Base-by-base conservation (phyloP, 164 flowering plant species). In the Chimonanthus salicifolius region DNA sequence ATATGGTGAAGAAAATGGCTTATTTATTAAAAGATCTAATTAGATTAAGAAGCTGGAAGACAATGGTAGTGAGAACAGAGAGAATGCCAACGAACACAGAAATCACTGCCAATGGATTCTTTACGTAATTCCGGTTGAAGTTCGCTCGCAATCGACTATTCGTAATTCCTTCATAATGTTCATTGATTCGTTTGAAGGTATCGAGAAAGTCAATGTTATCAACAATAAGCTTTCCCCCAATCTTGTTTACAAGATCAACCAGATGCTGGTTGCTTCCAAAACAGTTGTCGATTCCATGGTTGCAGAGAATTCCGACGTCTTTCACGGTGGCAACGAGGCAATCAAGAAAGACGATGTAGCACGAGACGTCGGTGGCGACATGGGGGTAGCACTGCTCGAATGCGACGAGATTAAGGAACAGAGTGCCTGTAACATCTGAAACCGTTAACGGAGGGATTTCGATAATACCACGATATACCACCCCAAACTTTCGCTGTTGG, bases 311-410 rank as follows among this genome's bases (percentile, higher is more conserved):
- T 0, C 83, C 84, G n/a, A 93, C 98, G 75, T 93, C 98, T 44
- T 81, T 84, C 0, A 89, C 84, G 0, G 92, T 85, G 77, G 91
- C 84, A 8, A 89, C 91, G 76, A 92, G 74, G 74, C 88, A 87
- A 75, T 92, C 94, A 93, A 91, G 82, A 84, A 91, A 93, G 16
- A 93, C 79, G 33, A 90, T 86, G 70, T 91, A 93, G 1, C 94
- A 83, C 5, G 94, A 90, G 58, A 93, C 85, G 74, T 86, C 91
- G 64, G 86, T 91, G 75, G 84, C 88, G 76, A 71, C 88, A 92
- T 62, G 90, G n/a, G n/a, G n/a, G n/a, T n/a, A n/a, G n/a, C n/a
- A n/a, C n/a, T n/a, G n/a, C n/a, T n/a, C n/a, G n/a, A 88, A 69
- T 91, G 96, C 80, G 91, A 96, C 16, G 85, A 88, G 0, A 94